Conservation (phyloP, 2,329 filamentous ascomycete species). For the Fusarium nodosum region DNA sequence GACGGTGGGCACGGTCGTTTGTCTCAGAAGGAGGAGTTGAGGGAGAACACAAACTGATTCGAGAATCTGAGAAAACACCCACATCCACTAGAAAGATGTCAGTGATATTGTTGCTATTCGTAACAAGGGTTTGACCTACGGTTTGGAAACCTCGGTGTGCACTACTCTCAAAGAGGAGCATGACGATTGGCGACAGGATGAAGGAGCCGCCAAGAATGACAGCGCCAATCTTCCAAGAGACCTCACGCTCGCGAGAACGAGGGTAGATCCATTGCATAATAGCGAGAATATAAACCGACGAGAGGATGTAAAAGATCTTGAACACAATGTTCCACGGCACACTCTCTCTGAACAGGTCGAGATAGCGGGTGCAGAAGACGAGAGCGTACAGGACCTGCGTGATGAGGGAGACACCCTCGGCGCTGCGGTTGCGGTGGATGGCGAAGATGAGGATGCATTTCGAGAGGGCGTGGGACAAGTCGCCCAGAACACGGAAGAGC, state of each 20-base stretch:
- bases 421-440: conserved; percentile 88
- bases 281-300: conserved; percentile 86
- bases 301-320: conserved; percentile 89
- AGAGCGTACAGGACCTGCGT: conserved; percentile 88
- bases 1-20: conserved; percentile 95
- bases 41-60: conserved; percentile 93
- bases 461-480: conserved; percentile 85
- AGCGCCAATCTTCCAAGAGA: conserved; percentile 91
- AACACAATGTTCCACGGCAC: conserved; percentile 80
- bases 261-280: conserved; percentile 90
- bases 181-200: conserved; percentile 77
- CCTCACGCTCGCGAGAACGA: conserved; percentile 88
- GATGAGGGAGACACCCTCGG: conserved; percentile 92
- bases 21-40: conserved; percentile 89
- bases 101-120: neutral
- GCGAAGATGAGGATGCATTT: conserved; percentile 93
- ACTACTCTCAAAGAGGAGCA: conserved; percentile 72
- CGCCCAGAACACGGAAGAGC: conserved; percentile 82
- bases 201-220: conserved; percentile 75
- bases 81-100: conserved; percentile 72
- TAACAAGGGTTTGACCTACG: conserved; percentile 56
- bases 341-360: conserved; percentile 78
- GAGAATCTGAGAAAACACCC: conserved; percentile 91
- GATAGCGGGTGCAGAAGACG: conserved; percentile 89
- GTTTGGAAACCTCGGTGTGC: conserved; percentile 62